Conservation (phyloP, 192 early-diverging fungal genomes). For the Coemansia sp. region DNA sequence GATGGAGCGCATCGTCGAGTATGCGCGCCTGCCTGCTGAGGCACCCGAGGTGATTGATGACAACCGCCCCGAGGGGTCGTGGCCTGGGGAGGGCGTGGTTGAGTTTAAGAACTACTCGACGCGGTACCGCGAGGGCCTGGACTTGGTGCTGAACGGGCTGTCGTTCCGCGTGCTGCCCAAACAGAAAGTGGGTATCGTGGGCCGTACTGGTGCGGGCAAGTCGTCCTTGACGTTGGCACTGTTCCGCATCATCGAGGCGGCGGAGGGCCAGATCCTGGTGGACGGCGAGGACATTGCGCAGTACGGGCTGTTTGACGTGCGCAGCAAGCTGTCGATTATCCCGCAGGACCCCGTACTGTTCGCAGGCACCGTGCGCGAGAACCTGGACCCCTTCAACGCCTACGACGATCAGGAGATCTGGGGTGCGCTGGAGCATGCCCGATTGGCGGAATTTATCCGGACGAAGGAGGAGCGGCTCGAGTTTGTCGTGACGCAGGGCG, state of each 20-base stretch:
- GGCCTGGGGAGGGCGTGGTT: conserved; percentile 57
- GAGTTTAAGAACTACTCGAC: conserved; percentile 56
- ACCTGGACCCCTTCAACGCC: conserved; percentile 77
- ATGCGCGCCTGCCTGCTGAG: conserved; percentile 37
- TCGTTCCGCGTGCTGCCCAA: conserved; percentile 41
- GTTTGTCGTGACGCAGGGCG: conserved; percentile 49
- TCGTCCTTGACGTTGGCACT: conserved; percentile 70
- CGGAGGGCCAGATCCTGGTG: conserved; percentile 66
- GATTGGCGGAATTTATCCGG: conserved; percentile 26
- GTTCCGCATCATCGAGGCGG: conserved; percentile 73
- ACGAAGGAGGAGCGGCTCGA: conserved; percentile 33
- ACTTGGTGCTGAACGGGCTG: conserved; percentile 50
- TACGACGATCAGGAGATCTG: conserved; percentile 69
- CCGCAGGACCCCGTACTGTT: conserved; percentile 80
- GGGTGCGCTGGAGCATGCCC: conserved; percentile 64
- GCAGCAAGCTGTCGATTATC: conserved; percentile 73
- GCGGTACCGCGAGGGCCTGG: conserved; percentile 56
- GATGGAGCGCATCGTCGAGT: conserved; percentile 61
- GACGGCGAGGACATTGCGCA: conserved; percentile 77
- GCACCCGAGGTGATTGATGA: conserved; percentile 37
- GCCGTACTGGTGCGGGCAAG: conserved; percentile 79
- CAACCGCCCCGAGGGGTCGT: conserved; percentile 32
- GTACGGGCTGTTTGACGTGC: conserved; percentile 72
- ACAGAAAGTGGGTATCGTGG: conserved; percentile 67
- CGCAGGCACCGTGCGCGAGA: conserved; percentile 73